Percentiles rank a stretch among this genome's conserved stretches.
Evolutionary conservation across 208 protist species (phyloP).

Genomic region (Lotmaria passim): DNA sequence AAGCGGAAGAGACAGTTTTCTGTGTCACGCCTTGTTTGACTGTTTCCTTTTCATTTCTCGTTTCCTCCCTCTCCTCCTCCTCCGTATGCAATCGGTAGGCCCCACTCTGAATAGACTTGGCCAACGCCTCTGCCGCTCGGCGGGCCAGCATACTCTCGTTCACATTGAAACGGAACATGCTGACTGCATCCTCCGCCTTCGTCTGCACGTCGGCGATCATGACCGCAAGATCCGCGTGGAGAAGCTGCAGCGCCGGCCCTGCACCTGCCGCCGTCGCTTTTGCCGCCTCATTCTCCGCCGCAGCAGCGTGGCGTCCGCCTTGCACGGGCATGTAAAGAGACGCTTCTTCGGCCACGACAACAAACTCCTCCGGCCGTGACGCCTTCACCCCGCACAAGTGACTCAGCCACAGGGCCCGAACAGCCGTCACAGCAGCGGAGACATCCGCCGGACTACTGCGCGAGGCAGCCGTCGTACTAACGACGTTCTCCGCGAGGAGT

Average conservation of each 20-base stretch:
- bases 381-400: conserved; percentile 63
- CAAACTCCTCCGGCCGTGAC: conserved; percentile 52
- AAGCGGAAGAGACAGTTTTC: too few relatives aligned
- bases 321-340: conserved; percentile 1
- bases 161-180: conserved; percentile 29
- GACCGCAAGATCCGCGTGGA: conserved; percentile 15
- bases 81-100: conserved; percentile 29
- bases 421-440: conserved; percentile 17
- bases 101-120: conserved; percentile 53
- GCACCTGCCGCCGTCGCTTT: too few relatives aligned
- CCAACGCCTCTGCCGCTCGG: conserved; percentile 29
- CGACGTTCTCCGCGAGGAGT: background rate
- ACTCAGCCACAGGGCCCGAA: conserved; percentile 46
- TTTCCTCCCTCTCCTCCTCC: background rate
- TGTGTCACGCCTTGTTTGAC: too few relatives aligned
- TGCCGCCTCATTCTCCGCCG: background rate
- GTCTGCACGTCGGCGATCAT: conserved; percentile 15
- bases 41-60: background rate
- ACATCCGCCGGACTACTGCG: background rate
- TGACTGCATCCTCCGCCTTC: conserved; percentile 19
- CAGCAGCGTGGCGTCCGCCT: background rate
- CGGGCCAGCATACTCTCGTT: conserved; percentile 22
- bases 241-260: background rate
- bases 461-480: too few relatives aligned
- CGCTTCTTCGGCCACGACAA: conserved; percentile 33